Evolutionary conservation across 352 stramenopile species (phyloP).

Genomic region (Phytopythium helicoides): DNA sequence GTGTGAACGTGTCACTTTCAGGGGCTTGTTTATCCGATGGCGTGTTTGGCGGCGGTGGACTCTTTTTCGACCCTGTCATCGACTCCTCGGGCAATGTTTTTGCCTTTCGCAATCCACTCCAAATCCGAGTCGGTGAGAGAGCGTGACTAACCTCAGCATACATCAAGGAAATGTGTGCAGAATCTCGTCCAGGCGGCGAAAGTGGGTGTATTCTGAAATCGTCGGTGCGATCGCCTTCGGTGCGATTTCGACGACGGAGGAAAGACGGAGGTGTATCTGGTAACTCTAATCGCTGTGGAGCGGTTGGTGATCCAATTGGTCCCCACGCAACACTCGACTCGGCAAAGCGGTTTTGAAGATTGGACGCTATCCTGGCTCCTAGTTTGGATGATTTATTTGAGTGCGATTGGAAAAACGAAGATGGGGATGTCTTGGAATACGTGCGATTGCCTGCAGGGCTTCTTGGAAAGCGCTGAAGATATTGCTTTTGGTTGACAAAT

Average conservation of each 20-base stretch:
- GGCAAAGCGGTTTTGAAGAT: constrained; percentile 1
- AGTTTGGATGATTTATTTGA: not conserved
- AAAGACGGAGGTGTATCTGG: not conserved
- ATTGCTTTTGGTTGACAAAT: constrained; percentile 29
- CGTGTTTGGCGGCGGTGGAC: not conserved
- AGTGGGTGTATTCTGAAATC: not conserved
- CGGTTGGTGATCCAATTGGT: not conserved
- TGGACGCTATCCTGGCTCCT: not conserved
- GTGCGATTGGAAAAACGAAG: not conserved
- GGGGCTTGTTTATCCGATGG: not conserved
- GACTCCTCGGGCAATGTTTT: not conserved
- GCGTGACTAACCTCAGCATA: constrained; percentile 1
- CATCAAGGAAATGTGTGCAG: not conserved
- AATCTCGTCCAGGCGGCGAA: not conserved
- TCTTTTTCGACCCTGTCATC: not conserved
- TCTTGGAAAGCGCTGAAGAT: constrained; percentile 27
- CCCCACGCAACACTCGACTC: not conserved
- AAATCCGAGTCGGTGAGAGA: constrained; percentile 1
- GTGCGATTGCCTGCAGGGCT: constrained; percentile 7
- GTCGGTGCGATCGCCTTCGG: not conserved
- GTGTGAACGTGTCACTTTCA: not conserved
- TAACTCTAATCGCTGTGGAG: not conserved
- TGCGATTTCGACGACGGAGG: not conserved
- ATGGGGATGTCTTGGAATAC: constrained; percentile 2
- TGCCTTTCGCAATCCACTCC: not conserved